These are phyloP conservation scores for Puccinia novopanici DNA, from an alignment of 1,284 basidiomycete genomes.

Conservation along the genomic window DNA sequence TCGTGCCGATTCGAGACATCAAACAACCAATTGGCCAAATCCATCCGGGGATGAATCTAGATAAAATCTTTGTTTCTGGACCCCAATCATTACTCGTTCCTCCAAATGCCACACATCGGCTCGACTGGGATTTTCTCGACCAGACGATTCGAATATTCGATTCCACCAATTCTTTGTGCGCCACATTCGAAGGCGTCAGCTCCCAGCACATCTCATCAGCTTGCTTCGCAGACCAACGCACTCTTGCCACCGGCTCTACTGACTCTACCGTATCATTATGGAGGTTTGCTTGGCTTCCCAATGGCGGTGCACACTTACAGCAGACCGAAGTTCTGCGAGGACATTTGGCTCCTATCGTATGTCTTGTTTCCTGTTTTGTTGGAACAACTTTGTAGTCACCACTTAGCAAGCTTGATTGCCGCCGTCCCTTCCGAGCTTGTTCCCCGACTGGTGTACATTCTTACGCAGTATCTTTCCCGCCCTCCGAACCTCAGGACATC, in stretches of 20 bases:
- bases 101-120: slow-evolving; percentile 51
- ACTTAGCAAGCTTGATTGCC: slow-evolving; percentile 33
- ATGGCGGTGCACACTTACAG: slow-evolving; percentile 44
- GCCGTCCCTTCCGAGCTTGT: slow-evolving; percentile 31
- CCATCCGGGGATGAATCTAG: slow-evolving; percentile 29
- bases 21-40: slow-evolving; percentile 44
- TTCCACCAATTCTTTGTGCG: slow-evolving; percentile 66
- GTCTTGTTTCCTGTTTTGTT: slow-evolving; percentile 67
- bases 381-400: slow-evolving; percentile 46
- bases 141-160: slow-evolving; percentile 66
- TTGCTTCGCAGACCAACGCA: slow-evolving; percentile 49
- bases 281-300: slow-evolving; percentile 44
- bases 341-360: slow-evolving; percentile 67
- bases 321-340: slow-evolving; percentile 68
- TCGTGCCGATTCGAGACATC: slow-evolving; percentile 50
- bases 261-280: slow-evolving; percentile 50
- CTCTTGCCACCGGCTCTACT: slow-evolving; percentile 48
- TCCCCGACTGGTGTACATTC: slow-evolving; percentile 43
- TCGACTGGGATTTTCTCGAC: slow-evolving; percentile 69
- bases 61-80: slow-evolving; percentile 39
- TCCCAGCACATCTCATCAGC: slow-evolving; percentile 46
- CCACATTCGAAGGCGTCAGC: slow-evolving; percentile 48
- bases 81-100: slow-evolving; percentile 46
- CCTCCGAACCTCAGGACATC: slow-evolving; percentile 14
- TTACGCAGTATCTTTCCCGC: slow-evolving; percentile 42